These are phyloP conservation scores for Vigna hirtella DNA, from an alignment of 306 rosid species.

Conservation along the genomic window DNA sequence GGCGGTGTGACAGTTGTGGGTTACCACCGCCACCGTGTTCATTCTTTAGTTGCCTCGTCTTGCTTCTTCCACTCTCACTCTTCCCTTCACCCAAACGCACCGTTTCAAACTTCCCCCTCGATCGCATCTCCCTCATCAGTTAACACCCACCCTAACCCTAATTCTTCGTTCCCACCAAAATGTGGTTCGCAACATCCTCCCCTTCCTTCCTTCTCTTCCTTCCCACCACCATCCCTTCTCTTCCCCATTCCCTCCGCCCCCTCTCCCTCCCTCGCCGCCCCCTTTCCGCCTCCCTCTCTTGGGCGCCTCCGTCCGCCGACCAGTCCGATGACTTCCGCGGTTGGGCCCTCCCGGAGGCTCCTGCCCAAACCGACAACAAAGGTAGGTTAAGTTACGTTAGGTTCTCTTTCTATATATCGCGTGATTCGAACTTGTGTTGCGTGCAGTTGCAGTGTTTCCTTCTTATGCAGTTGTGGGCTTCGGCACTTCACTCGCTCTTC, in stretches of 20 bases:
- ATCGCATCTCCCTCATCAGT: neutral
- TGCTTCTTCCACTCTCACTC: neutral
- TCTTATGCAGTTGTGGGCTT: conserved; percentile 50
- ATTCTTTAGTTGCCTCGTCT: neutral
- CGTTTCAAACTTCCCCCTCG: neutral
- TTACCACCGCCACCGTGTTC: neutral
- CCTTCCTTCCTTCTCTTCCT: conserved; percentile 47
- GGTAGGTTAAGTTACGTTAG: conserved; percentile 2
- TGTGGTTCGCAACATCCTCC: conserved; percentile 46
- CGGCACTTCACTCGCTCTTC: conserved; percentile 66
- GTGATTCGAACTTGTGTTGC: neutral
- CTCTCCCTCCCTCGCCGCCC: conserved; percentile 44
- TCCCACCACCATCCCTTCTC: conserved; percentile 45
- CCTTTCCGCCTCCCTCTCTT: conserved; percentile 56
- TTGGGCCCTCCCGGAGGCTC: conserved; percentile 61
- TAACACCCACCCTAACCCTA: conserved; percentile 27
- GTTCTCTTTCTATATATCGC: neutral
- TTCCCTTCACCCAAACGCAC: neutral
- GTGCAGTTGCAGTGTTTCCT: conserved; percentile 54
- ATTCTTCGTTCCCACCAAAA: neutral
- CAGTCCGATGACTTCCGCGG: conserved; percentile 59
- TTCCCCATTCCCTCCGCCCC: conserved; percentile 37
- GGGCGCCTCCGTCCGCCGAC: conserved; percentile 43
- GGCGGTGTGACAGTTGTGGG: neutral
- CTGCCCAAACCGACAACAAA: conserved; percentile 36